phyloP scores from a whole-genome alignment of 2,329 filamentous ascomycete genomes.

The Teratosphaeria nubilosa region DNA sequence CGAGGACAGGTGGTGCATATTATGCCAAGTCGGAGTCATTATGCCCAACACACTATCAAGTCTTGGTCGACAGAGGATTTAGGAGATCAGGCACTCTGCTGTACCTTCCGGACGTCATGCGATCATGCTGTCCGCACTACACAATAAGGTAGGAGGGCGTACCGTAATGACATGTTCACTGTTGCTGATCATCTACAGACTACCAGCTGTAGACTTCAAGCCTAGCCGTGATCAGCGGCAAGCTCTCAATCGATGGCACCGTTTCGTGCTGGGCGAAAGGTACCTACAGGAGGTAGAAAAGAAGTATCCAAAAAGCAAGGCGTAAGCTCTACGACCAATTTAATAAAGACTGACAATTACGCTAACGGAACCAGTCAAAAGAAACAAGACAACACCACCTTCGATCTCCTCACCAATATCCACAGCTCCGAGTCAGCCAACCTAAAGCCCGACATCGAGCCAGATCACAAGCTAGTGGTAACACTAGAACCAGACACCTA shows the following conservation, averaged over 20 bases:
- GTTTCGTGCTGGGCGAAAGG: constrained; percentile 55
- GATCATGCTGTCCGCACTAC: constrained; percentile 87
- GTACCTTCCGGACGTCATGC: constrained; percentile 67
- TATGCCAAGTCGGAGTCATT: constrained; percentile 55
- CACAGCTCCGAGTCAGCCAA: constrained; percentile 55
- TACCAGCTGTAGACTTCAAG: constrained; percentile 56
- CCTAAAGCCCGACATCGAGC: constrained; percentile 40
- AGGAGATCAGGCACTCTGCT: constrained; percentile 55
- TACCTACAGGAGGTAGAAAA: constrained; percentile 57
- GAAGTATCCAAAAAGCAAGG: constrained; percentile 56
- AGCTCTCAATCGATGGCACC: constrained; percentile 66
- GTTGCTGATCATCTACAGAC: constrained; percentile 29
- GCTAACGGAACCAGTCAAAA: constrained; percentile 34
- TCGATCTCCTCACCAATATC: constrained; percentile 55
- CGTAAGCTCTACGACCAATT: constrained; percentile 32
- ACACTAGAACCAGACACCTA: constrained; percentile 61
- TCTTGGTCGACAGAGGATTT: constrained; percentile 65
- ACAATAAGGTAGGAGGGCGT: constrained; percentile 47
- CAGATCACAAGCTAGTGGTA: constrained; percentile 58
- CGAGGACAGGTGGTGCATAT: constrained; percentile 57
- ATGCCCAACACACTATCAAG: constrained; percentile 59
- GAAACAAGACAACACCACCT: constrained; percentile 55
- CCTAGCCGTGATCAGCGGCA: constrained; percentile 64
- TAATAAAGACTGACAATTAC: background rate
- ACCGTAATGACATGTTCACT: background rate